phyloP scores from a whole-genome alignment of 805 yeast genomes.

The Saccharomycopsis amapae region DNA sequence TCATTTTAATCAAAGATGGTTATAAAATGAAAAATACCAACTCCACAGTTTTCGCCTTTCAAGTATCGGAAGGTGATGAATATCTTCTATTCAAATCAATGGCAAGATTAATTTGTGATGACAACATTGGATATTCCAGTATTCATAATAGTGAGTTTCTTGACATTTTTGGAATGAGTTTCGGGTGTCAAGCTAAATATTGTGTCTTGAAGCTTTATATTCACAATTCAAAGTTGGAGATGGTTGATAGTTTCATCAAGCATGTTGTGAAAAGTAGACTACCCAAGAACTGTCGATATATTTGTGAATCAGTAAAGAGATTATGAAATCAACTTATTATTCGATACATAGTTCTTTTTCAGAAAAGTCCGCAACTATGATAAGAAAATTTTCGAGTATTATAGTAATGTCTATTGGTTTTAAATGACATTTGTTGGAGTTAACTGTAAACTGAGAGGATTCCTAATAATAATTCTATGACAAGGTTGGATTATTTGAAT shows the following conservation, averaged over 20 bases:
- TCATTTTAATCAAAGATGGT: background rate
- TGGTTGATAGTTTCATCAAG: background rate
- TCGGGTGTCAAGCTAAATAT: background rate
- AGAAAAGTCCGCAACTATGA: too few relatives aligned
- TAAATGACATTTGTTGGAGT: too few relatives aligned
- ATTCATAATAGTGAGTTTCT: background rate
- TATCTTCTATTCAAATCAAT: conserved; percentile 8
- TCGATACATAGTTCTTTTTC: too few relatives aligned
- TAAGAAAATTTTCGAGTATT: too few relatives aligned
- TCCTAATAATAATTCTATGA: too few relatives aligned
- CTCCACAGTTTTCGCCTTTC: conserved; percentile 1
- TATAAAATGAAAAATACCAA: background rate
- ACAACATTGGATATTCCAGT: background rate
- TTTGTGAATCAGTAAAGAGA: too few relatives aligned
- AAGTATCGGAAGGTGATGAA: conserved; percentile 7
- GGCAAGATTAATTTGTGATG: conserved; percentile 10
- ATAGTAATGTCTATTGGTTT: too few relatives aligned
- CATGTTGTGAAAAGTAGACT: background rate
- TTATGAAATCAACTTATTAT: too few relatives aligned
- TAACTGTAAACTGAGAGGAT: too few relatives aligned
- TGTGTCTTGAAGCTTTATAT: conserved; percentile 1
- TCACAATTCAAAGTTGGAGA: background rate
- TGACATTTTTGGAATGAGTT: conserved; percentile 1
- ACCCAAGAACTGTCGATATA: background rate
- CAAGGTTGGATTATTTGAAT: too few relatives aligned